These are phyloP conservation scores for Dillenia turbinata DNA, from an alignment of 164 flowering plant genomes.

Conservation along the genomic window DNA sequence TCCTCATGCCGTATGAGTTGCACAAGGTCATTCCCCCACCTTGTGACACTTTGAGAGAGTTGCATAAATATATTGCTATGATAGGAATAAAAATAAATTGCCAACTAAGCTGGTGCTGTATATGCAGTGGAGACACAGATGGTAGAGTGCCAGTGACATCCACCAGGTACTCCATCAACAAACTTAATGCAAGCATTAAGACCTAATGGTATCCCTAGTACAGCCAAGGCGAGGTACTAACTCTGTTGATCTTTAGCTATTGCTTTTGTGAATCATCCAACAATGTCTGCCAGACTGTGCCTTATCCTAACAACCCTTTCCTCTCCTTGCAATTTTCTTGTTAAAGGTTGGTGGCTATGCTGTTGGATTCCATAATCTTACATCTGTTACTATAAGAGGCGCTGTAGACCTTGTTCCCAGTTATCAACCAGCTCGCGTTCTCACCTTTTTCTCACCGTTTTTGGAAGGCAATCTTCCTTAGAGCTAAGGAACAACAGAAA, in stretches of 20 bases:
- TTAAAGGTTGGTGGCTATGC: constrained; percentile 42
- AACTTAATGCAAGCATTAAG: constrained; percentile 15
- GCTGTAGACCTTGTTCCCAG: constrained; percentile 41
- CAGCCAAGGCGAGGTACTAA: constrained; percentile 25
- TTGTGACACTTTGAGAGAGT: too few relatives aligned
- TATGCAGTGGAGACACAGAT: too few relatives aligned
- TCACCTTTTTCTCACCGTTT: constrained; percentile 28
- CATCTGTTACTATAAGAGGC: constrained; percentile 44
- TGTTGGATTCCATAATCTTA: constrained; percentile 26
- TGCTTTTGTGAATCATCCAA: not conserved
- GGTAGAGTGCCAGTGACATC: not conserved
- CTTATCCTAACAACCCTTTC: too few relatives aligned
- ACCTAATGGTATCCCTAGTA: constrained; percentile 40
- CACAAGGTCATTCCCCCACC: too few relatives aligned
- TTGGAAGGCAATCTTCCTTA: constrained; percentile 21
- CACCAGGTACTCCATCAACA: constrained; percentile 28
- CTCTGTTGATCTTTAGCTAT: not conserved
- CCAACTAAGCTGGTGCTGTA: too few relatives aligned
- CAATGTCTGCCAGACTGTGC: too few relatives aligned
- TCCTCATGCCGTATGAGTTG: too few relatives aligned
- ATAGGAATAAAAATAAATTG: too few relatives aligned
- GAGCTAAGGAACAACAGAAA: too few relatives aligned
- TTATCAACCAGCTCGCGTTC: constrained; percentile 30
- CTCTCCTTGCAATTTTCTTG: not conserved
- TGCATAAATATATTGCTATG: too few relatives aligned